A percentile compares a stretch with the other conserved stretches of the same genome.
Evolutionary conservation across 164 flowering plant species (phyloP).

Genomic region (Malania oleifera): DNA sequence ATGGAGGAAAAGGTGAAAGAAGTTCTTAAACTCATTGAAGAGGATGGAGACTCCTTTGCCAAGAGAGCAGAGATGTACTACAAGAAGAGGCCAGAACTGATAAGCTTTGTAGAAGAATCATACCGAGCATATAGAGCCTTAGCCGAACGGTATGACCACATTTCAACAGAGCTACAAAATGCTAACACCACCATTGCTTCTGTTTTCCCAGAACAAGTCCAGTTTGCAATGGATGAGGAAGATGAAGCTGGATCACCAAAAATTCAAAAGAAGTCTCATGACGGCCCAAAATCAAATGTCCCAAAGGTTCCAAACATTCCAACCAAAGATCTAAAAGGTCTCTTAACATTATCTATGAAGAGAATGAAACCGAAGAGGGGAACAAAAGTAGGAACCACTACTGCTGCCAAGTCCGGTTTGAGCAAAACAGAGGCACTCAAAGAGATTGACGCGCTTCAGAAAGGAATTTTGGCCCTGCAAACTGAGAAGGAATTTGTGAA

Average conservation of each 20-base stretch:
- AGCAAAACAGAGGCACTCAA: conserved; percentile 47
- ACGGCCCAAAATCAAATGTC: conserved; percentile 17
- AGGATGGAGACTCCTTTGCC: conserved; percentile 77
- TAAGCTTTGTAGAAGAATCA: conserved; percentile 61
- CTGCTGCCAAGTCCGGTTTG: conserved; percentile 41
- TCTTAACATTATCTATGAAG: conserved; percentile 28
- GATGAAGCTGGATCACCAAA: conserved; percentile 31
- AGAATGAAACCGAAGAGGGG: conserved; percentile 23
- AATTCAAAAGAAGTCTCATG: conserved; percentile 15
- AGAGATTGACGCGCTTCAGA: conserved; percentile 69
- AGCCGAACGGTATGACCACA: conserved; percentile 66
- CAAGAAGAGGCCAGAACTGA: conserved; percentile 73
- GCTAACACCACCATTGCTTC: conserved; percentile 65
- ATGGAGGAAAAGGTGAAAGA: conserved; percentile 59
- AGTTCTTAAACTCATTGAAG: conserved; percentile 44
- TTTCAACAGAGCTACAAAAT: conserved; percentile 59
- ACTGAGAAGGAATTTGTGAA: conserved; percentile 74
- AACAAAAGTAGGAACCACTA: conserved; percentile 5
- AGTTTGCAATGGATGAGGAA: conserved; percentile 49
- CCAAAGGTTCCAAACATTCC: conserved; percentile 20
- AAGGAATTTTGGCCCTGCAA: conserved; percentile 54
- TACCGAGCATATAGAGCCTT: conserved; percentile 56
- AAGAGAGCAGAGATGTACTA: conserved; percentile 91
- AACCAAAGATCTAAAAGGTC: conserved; percentile 21
- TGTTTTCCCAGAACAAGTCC: conserved; percentile 62